Conservation (phyloP, 768 basidiomycete species). For the Lentinus brumalis region DNA sequence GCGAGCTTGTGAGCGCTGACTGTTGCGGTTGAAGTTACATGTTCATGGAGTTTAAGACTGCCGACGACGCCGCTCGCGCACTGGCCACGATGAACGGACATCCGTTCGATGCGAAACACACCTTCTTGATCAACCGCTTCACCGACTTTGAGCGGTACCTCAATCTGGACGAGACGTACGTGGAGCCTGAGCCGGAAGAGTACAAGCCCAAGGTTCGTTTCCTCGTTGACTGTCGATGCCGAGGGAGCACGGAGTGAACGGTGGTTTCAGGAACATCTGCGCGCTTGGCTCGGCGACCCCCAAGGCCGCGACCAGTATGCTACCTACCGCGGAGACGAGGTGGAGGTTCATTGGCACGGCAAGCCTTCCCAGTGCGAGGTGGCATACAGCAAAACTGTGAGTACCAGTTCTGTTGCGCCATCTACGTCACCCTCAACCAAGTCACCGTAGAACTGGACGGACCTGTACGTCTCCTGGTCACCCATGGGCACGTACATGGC, state of each 20-base stretch:
- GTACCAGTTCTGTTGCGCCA: constrained; percentile 27
- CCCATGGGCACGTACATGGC: constrained; percentile 94
- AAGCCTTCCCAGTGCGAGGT: constrained; percentile 85
- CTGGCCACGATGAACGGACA: constrained; percentile 70
- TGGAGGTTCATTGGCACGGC: constrained; percentile 90
- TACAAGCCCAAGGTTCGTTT: constrained; percentile 67
- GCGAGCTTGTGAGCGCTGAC: not conserved
- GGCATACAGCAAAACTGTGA: constrained; percentile 72
- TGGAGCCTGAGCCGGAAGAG: constrained; percentile 72
- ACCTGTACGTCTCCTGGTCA: constrained; percentile 96
- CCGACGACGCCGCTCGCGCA: constrained; percentile 71
- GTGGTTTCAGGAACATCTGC: constrained; percentile 79
- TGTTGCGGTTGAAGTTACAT: constrained; percentile 54
- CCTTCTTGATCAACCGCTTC: constrained; percentile 84
- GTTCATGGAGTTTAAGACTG: constrained; percentile 77
- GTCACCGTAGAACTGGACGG: constrained; percentile 81
- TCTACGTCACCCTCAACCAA: too few relatives aligned
- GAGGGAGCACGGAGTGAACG: not conserved
- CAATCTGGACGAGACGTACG: constrained; percentile 74
- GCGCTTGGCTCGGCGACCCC: constrained; percentile 91
- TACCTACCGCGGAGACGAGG: constrained; percentile 90
- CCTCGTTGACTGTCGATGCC: not conserved
- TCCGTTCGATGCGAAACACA: constrained; percentile 86
- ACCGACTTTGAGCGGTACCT: constrained; percentile 86
- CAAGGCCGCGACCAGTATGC: constrained; percentile 96